These are phyloP conservation scores for Lolium multiflorum DNA, from an alignment of 176 grass and related monocot genomes.

Conservation along the genomic window DNA sequence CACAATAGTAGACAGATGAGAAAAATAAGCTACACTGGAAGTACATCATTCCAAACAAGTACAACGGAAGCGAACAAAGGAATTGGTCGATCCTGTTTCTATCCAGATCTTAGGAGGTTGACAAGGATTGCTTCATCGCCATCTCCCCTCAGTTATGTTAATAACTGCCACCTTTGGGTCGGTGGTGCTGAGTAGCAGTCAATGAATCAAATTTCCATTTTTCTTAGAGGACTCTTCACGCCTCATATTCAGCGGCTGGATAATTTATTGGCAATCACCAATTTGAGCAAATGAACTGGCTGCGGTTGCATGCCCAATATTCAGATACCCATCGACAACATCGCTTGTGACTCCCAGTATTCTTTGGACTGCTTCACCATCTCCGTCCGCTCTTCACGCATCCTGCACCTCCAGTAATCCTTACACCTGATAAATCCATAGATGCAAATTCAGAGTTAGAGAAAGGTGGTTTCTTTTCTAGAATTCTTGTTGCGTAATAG, in stretches of 20 bases:
- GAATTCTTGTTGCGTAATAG: not conserved
- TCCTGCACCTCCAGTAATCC: constrained; percentile 62
- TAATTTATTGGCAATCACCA: constrained; percentile 31
- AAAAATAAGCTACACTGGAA: not conserved
- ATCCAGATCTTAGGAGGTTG: constrained; percentile 21
- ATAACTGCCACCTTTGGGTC: too few relatives aligned
- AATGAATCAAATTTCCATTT: constrained; percentile 9
- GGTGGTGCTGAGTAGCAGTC: not conserved
- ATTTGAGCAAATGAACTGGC: not conserved
- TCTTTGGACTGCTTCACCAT: constrained; percentile 84
- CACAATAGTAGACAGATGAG: not conserved
- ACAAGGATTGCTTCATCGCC: too few relatives aligned
- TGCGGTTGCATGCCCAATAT: not conserved
- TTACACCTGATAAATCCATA: constrained; percentile 48
- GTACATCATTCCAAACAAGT: constrained; percentile 14
- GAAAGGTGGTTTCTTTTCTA: not conserved
- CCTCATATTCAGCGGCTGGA: not conserved
- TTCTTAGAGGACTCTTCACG: not conserved
- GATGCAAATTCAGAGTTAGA: constrained; percentile 1
- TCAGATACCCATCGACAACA: constrained; percentile 63
- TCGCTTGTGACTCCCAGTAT: constrained; percentile 75
- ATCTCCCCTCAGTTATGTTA: too few relatives aligned
- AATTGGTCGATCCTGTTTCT: not conserved
- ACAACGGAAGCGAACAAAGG: not conserved
- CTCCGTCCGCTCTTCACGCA: constrained; percentile 50